Percentiles rank a stretch among this genome's conserved stretches.
Evolutionary conservation across 768 basidiomycete species (phyloP).

Genomic region (Suillus subluteus): DNA sequence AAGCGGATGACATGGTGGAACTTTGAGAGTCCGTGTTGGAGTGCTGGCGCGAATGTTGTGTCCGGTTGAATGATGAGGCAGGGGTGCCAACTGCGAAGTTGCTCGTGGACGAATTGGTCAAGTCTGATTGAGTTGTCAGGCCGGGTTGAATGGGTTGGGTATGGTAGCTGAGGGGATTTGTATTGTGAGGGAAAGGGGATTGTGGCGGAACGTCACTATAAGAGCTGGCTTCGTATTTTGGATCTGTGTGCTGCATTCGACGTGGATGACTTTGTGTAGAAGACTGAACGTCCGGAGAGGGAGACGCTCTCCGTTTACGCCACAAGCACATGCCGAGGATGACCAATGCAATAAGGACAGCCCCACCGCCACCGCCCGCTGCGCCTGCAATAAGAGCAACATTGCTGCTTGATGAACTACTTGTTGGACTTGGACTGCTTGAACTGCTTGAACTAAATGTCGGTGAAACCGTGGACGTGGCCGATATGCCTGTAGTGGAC

Average conservation of each 20-base stretch:
- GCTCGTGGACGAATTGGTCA: not conserved
- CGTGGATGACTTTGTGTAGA: conserved; percentile 30
- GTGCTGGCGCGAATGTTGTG: conserved; percentile 18
- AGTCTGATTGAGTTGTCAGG: conserved; percentile 27
- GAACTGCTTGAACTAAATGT: conserved; percentile 27
- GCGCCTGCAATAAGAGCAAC: conserved; percentile 52
- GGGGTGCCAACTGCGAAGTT: not conserved
- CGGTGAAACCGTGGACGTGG: conserved; percentile 13
- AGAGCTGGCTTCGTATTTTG: conserved; percentile 27
- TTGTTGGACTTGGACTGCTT: conserved; percentile 12
- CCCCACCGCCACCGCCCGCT: conserved; percentile 55
- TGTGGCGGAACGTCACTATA: conserved; percentile 22
- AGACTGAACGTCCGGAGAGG: conserved; percentile 32
- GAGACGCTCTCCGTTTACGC: conserved; percentile 26
- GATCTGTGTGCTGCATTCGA: conserved; percentile 41
- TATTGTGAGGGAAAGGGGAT: conserved; percentile 36
- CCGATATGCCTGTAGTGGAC: conserved; percentile 37
- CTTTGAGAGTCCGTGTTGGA: conserved; percentile 21
- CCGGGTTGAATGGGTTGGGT: conserved; percentile 30
- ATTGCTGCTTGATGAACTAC: conserved; percentile 24
- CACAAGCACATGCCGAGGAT: conserved; percentile 53
- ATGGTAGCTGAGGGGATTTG: conserved; percentile 26
- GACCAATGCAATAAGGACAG: conserved; percentile 52
- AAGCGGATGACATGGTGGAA: conserved; percentile 38
- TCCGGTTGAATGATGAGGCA: not conserved